Evolutionary conservation across 768 basidiomycete genomes (phyloP), one percentile per base, ranked within the genome.

Genomic region (Lactarius sp.): DNA sequence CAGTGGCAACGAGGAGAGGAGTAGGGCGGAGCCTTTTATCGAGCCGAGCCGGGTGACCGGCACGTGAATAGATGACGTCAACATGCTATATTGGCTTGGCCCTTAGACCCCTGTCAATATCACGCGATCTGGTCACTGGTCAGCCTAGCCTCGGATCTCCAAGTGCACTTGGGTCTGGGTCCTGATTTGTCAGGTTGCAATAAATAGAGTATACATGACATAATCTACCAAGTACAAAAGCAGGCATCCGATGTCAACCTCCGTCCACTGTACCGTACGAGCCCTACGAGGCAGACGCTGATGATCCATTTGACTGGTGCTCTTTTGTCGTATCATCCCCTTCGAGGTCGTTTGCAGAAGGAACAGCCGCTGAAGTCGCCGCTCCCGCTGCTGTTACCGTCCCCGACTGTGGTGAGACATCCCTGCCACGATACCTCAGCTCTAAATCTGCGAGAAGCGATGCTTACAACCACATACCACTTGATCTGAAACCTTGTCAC

Each of bases 401-500:
- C 20, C 73, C 77, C 42, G 76, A 73, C 41, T 80, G 77, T 20
- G 83, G 79, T 20, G 84, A 82, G 1, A 65, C 66, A 31, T 66
- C 62, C 62, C 60, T 61, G 64, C 57, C 20, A 46, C 46, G 6
- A 52, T 37, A 31, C 31, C 20, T 61, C 46, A 51, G 52, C 44
- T 33, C 51, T 47, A 64, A 64, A 41, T 14, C 4, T 13, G 54
- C 50, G 42, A 57, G 31, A 3, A 54, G 74, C 3, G 12, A 47
- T 14, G 3, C 20, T 12, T 6, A 12, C 27, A 36, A 42, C 8
- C 37, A 70, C 87, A 16, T 64, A 88, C 90, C 90, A 92, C 76
- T 89, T 90, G 66, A 92, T 92, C 72, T 92, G 89, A 70, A 92
- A 92, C 56, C 95, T 81, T 56, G 97, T 99, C 42, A 99, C 97